Base-by-base conservation (phyloP, 2,329 filamentous ascomycete species). In the Alternaria sp. region DNA sequence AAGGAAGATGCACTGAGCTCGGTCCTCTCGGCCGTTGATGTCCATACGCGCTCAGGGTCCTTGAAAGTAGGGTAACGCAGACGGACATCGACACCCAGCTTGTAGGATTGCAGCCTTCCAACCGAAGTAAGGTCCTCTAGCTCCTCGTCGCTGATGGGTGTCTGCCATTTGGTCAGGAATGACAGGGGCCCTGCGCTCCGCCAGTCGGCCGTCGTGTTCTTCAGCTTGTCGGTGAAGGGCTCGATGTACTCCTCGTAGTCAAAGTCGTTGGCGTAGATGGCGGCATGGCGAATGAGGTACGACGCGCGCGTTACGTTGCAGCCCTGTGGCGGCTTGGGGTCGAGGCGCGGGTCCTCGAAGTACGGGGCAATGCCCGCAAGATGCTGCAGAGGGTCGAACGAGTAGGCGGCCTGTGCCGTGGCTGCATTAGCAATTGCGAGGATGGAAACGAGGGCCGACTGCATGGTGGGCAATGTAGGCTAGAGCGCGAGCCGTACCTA, bases 21-120 rank as follows among this genome's bases (percentile, higher is more conserved):
- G 0, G 88, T 90, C 18, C 89, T 80, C 75, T 90, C 88, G 0
- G 89, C 88, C 0, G 87, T 89, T 7, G 87, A 88, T 2, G 88
- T 84, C 88, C 88, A 90, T 2, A 90, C 82, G 53, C 84, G 84
- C 63, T 82, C 80, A 0, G 88, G 88, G 6, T 84, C 72, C 60
- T 79, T 82, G 41, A 90, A 78, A 45, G 80, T 77, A 0, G 85
- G 85, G 70, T 91, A 90, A 53, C 87, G 82, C 70, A 89, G 85
- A 15, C 84, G 84, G 18, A 90, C 77, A 59, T 87, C 83, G 5
- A 87, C 84, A 18, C 88, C 89, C 11, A 90, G 80, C 66, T 87
- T 83, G 18, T 86, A 84, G 2, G 88, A 87, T 73, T 90, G 87
- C 5, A 89, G 80, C 64, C 83, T 83, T n/a, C 89, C 88, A 18